Conservation (phyloP, 495 filamentous ascomycete species). For the Glarea lozoyensis region DNA sequence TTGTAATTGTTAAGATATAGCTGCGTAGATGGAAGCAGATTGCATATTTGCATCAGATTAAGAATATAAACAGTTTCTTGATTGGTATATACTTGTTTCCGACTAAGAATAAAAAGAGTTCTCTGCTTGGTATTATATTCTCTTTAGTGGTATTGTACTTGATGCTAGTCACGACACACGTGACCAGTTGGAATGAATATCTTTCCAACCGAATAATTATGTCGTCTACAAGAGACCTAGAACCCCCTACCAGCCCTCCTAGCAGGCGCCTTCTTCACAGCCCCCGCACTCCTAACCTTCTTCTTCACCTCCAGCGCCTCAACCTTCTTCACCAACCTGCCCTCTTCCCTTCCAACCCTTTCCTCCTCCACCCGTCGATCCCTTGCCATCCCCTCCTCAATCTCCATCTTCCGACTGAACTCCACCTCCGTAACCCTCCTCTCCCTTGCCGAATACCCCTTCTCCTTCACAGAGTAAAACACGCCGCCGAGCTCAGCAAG, state of each 20-base stretch:
- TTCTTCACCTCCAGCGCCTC: slow-evolving; percentile 35
- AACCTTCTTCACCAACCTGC: slow-evolving; percentile 38
- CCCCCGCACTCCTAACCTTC: slow-evolving; percentile 41
- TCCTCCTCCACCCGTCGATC: slow-evolving; percentile 71
- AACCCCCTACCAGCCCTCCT: slow-evolving; percentile 49
- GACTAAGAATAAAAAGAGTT: too few relatives aligned
- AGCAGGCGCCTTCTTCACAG: slow-evolving; percentile 55
- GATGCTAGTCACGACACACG: too few relatives aligned
- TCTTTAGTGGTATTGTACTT: too few relatives aligned
- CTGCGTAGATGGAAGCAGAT: too few relatives aligned
- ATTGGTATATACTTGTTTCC: too few relatives aligned
- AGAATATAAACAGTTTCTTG: too few relatives aligned
- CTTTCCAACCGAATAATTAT: too few relatives aligned
- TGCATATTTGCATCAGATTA: too few relatives aligned
- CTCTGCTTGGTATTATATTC: too few relatives aligned
- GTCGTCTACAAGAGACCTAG: too few relatives aligned
- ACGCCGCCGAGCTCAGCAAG: slow-evolving; percentile 97
- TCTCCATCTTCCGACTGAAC: slow-evolving; percentile 92
- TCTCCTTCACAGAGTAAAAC: slow-evolving; percentile 97
- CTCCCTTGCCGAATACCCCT: slow-evolving; percentile 86
- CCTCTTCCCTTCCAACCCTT: slow-evolving; percentile 37
- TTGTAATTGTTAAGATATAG: too few relatives aligned
- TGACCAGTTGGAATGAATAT: too few relatives aligned
- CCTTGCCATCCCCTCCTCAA: slow-evolving; percentile 85
- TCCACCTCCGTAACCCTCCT: slow-evolving; percentile 87